Percentiles rank a stretch among this genome's conserved stretches.
These are phyloP conservation scores for Beauveria asiatica DNA, from an alignment of 2,329 filamentous ascomycete genomes.

Conservation along the genomic window DNA sequence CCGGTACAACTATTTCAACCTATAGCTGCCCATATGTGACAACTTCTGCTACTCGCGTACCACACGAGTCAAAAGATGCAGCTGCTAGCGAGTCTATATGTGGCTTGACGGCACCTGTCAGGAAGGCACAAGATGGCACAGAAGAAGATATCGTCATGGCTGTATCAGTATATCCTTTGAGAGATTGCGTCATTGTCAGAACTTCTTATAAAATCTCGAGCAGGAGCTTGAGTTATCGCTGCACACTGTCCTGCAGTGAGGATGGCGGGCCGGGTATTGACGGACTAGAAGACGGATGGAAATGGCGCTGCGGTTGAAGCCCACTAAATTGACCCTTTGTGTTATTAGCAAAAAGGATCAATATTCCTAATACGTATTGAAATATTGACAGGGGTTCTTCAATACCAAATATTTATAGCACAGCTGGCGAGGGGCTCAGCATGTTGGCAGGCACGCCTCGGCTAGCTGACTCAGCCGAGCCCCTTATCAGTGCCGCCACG, in stretches of 20 bases:
- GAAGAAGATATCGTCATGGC: background rate
- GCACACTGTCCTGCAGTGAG: background rate
- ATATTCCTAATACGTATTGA: too few relatives aligned
- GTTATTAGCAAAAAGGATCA: too few relatives aligned
- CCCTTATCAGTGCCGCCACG: too few relatives aligned
- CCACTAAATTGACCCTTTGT: background rate
- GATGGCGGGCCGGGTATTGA: conserved; percentile 1
- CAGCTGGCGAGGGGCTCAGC: too few relatives aligned
- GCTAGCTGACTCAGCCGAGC: too few relatives aligned
- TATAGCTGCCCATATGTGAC: conserved; percentile 6
- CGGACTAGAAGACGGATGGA: conserved; percentile 8
- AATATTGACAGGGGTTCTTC: too few relatives aligned
- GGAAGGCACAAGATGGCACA: background rate
- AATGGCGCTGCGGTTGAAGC: conserved; percentile 5
- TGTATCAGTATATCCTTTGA: background rate
- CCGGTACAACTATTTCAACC: background rate
- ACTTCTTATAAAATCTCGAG: background rate
- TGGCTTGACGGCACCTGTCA: background rate
- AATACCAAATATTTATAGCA: too few relatives aligned
- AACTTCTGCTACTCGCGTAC: background rate
- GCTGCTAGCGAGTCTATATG: background rate
- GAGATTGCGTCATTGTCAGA: conserved; percentile 6
- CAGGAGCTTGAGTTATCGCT: background rate
- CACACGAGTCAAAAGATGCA: background rate
- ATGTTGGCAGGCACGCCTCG: too few relatives aligned